Evolutionary conservation across 2,329 filamentous ascomycete genomes (phyloP).

Genomic region (Pestalotiopsis sp.): DNA sequence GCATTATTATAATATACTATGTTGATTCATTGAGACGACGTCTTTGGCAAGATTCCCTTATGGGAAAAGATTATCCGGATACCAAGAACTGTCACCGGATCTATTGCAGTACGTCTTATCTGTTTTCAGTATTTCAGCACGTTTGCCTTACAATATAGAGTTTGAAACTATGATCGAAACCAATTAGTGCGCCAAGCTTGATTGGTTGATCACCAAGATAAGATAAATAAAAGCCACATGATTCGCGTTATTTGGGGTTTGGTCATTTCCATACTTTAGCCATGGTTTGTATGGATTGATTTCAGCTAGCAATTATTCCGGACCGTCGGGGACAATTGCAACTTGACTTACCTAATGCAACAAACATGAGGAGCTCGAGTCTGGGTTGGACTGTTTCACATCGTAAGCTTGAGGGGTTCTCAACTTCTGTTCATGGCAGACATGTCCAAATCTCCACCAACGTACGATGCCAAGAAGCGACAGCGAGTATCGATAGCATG

Average conservation of each 20-base stretch:
- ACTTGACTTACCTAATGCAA: not conserved
- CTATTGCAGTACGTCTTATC: no score
- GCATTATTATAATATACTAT: no score
- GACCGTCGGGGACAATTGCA: not conserved
- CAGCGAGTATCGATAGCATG: not conserved
- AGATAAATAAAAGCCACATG: not conserved
- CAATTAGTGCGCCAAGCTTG: not conserved
- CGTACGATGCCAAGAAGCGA: not conserved
- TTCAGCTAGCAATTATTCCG: not conserved
- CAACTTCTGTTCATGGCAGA: not conserved
- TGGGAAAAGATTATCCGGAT: no score
- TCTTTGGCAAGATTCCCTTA: no score
- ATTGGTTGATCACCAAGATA: not conserved
- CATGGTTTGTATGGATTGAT: not conserved
- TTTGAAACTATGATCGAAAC: not conserved
- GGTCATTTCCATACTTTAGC: not conserved
- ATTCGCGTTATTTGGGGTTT: not conserved
- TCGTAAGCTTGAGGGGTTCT: no score
- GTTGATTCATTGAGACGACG: no score
- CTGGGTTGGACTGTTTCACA: no score
- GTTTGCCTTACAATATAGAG: not conserved
- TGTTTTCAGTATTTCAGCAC: no score
- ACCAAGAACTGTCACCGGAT: no score
- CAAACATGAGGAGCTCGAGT: no score
- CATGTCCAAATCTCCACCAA: not conserved